Base-by-base conservation (phyloP, 1,139 yeast species). In the Maudiozyma humilis region DNA sequence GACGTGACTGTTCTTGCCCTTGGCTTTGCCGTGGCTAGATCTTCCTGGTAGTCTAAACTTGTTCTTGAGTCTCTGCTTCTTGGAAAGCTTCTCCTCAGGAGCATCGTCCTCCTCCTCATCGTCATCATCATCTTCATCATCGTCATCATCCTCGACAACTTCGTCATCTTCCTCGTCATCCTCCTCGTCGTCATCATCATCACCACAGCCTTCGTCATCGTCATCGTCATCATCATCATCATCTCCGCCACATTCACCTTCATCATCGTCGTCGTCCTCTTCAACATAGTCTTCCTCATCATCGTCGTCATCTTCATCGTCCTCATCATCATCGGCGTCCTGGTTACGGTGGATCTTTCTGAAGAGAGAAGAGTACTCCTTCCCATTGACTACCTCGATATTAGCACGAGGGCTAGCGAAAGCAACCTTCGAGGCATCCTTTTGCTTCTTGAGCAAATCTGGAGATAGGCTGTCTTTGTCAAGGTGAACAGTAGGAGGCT, bases 371-470 rank as follows among this genome's bases (percentile, higher is more conserved):
- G 52, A 53, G 23, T 50, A 52, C 30, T 53, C 52, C 12, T 47
- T 51, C 5, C 46, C 35, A 19, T 50, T 55, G 15, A 55, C 46
- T 43, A 56, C 55, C 42, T 54, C 55, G 15, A 59, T 59, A 38
- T 49, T 27, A 13, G 50, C 54, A n/a, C 57, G 56, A 14, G 53
- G 42, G 41, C 53, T 55, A 20, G 55, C 53, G 46, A 56, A 51
- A 6, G 54, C 49, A 33, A 55, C 45, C 40, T 55, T 55, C 1
- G 57, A 53, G 7, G 55, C 45, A 4, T 42, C 45, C 32, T 51
- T 44, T 36, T 55, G 39, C 25, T 48, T 46, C 31, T 48, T 47
- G 14, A 55, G 16, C 8, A 51, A 38, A 36, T 50, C 53, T 20
- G 55, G 49, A 5, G 57, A 51, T 33, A 51, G 35, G 1, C 47